Evolutionary conservation across 768 basidiomycete genomes (phyloP), one percentile per base, ranked within the genome.

Genomic region (Hygrocybe coccinea): DNA sequence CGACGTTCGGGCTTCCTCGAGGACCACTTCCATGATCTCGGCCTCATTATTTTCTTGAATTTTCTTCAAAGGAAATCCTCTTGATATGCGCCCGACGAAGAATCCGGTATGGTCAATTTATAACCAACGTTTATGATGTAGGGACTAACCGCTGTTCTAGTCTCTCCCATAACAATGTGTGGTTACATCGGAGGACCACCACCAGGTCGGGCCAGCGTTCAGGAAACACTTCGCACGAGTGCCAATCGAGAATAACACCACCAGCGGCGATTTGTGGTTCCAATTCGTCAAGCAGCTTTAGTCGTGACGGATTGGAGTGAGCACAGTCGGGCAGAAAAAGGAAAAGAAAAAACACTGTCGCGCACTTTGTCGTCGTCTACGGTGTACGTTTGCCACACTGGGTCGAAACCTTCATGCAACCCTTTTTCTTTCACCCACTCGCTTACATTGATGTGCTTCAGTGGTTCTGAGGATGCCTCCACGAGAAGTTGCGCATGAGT

Each of bases 1-100:
- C 0, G 92, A 90, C 37, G 84, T 83, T 43, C 84, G 78, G 3
- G 95, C 95, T 69, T 99, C 97, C 33, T 91, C 87, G 10, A 89
- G 74, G 36, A 97, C 85, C 50, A 94, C 84, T 65, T 90, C 79
- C 94, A 98, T 97, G 65, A 99, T 98, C 74, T 99, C 97, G 11
- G 95, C 94, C 65, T 95, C 89, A 69, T 97, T 95, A 70, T 99
- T 99, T 72, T 99, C 97, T 67, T 95, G 89, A 4, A 99, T 91
- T 72, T 99, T 99, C 68, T 91, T 91, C 48, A 94, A 69, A 1
- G 89, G 74, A 67, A 98, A 98, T 8, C 82, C 80, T 58, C 95
- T 97, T 69, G 25, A 55, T n/a, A 8, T 41, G 53, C 25, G 14
- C 15, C 34, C 37, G 19, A 21, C 8, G 12, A 46, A 53, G 50